Evolutionary conservation across 2,329 filamentous ascomycete species (phyloP).

Genomic region (Chaetomiaceae sp.): DNA sequence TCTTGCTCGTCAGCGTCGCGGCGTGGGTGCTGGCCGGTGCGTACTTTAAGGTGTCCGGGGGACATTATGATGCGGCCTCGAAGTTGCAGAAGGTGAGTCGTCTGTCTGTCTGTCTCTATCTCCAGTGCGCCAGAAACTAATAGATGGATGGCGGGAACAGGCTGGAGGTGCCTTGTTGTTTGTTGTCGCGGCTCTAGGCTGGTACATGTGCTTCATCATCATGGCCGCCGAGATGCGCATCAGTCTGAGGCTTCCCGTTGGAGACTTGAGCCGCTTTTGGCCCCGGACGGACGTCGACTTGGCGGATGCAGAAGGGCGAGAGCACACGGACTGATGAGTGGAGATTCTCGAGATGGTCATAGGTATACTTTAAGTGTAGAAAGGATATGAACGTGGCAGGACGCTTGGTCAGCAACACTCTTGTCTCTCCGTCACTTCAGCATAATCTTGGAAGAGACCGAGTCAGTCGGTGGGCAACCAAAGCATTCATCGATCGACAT

Average conservation of each 20-base stretch:
- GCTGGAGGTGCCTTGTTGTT: slow-evolving; percentile 40
- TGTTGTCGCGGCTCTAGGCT: slow-evolving; percentile 43
- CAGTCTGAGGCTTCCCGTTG: slow-evolving; percentile 43
- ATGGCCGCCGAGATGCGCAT: slow-evolving; percentile 51
- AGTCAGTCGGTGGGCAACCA: too few species aligned
- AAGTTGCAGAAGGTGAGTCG: slow-evolving; percentile 40
- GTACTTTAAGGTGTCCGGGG: slow-evolving; percentile 44
- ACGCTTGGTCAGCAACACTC: too few species aligned
- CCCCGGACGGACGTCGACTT: slow-evolving; percentile 33
- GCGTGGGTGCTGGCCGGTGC: slow-evolving; percentile 43
- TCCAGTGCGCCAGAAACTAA: too few species aligned
- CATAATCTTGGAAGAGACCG: too few species aligned
- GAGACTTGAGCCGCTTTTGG: slow-evolving; percentile 48
- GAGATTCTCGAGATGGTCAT: neutral
- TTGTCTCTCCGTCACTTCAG: too few species aligned
- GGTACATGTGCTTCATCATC: slow-evolving; percentile 50
- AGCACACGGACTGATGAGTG: slow-evolving; percentile 11
- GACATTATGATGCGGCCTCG: slow-evolving; percentile 38
- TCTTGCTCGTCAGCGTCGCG: slow-evolving; percentile 41
- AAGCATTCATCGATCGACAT: too few species aligned
- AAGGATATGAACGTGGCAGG: too few species aligned
- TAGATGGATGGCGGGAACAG: slow-evolving; percentile 17
- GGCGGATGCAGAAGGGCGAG: slow-evolving; percentile 9
- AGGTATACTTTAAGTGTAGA: too few species aligned
- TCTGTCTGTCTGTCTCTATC: too few species aligned